Evolutionary conservation across 2,329 filamentous ascomycete genomes (phyloP).

Genomic region (Fusarium avenaceum): DNA sequence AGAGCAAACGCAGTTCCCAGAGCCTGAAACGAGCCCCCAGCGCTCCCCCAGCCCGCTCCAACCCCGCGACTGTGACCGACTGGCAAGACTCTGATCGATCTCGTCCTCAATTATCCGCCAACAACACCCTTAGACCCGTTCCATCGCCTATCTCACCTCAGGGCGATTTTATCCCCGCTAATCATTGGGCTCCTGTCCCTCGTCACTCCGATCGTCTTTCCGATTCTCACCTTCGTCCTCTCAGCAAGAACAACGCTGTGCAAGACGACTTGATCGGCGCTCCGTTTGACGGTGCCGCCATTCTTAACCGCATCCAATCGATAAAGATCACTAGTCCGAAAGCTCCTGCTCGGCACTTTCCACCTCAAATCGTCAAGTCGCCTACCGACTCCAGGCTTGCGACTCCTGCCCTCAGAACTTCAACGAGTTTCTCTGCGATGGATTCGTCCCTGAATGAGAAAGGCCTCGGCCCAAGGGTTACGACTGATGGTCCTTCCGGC

Average conservation of each 20-base stretch:
- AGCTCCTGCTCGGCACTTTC: slow-evolving; percentile 47
- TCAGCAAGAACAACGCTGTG: slow-evolving; percentile 43
- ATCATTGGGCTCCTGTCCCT: slow-evolving; percentile 49
- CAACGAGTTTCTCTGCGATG: slow-evolving; percentile 65
- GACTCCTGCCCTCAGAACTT: slow-evolving; percentile 72
- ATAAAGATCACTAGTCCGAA: slow-evolving; percentile 57
- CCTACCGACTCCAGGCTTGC: slow-evolving; percentile 65
- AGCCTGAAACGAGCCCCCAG: slow-evolving; percentile 73
- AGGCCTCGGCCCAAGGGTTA: slow-evolving; percentile 50
- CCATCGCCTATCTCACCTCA: slow-evolving; percentile 62
- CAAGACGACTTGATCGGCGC: slow-evolving; percentile 73
- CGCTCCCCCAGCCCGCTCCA: slow-evolving; percentile 66
- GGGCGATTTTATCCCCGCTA: slow-evolving; percentile 61
- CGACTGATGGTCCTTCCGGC: slow-evolving; percentile 61
- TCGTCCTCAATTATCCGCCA: slow-evolving; percentile 54
- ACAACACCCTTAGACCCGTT: slow-evolving; percentile 59
- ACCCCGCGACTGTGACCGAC: slow-evolving; percentile 64
- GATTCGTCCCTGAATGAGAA: slow-evolving; percentile 57
- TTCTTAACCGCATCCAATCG: slow-evolving; percentile 71
- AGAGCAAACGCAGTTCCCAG: slow-evolving; percentile 74
- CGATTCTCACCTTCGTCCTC: slow-evolving; percentile 46
- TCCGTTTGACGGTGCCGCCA: slow-evolving; percentile 74
- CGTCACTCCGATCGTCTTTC: slow-evolving; percentile 49
- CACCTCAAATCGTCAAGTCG: slow-evolving; percentile 61
- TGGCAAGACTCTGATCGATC: slow-evolving; percentile 55